Evolutionary conservation across 1,284 basidiomycete species (phyloP).

Genomic region (Marasmius tenuissimus): DNA sequence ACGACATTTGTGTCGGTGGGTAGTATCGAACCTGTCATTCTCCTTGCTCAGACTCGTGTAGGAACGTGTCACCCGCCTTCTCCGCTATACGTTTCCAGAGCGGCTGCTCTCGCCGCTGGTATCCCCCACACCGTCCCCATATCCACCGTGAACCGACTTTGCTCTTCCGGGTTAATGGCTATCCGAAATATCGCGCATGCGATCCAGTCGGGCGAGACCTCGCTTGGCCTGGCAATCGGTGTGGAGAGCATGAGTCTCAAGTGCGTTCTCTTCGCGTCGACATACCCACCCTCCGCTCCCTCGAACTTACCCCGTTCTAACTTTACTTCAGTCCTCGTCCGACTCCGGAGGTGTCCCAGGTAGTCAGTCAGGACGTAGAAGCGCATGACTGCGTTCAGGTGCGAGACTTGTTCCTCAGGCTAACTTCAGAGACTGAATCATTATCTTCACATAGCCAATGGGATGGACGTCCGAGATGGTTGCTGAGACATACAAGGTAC

Average conservation of each 20-base stretch:
- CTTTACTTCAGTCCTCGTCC: conserved; percentile 62
- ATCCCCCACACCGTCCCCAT: conserved; percentile 78
- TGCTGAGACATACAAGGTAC: conserved; percentile 71
- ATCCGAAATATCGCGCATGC: conserved; percentile 79
- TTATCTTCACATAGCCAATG: conserved; percentile 64
- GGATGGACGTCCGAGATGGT: conserved; percentile 93
- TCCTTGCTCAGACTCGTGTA: conserved; percentile 25
- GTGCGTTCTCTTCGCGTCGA: conserved; percentile 39
- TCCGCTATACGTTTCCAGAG: conserved; percentile 75
- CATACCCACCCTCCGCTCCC: background rate
- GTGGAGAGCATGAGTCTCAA: conserved; percentile 85
- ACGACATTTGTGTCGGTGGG: conserved; percentile 81
- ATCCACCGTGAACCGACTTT: conserved; percentile 80
- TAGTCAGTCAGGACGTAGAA: conserved; percentile 49
- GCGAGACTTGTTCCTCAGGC: conserved; percentile 15
- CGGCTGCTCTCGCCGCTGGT: conserved; percentile 80
- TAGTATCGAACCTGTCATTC: background rate
- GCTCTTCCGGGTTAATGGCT: conserved; percentile 86
- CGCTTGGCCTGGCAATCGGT: conserved; percentile 78
- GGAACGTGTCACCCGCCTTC: conserved; percentile 87
- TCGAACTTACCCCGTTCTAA: conserved; percentile 4
- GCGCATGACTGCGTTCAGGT: conserved; percentile 80
- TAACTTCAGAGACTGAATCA: background rate
- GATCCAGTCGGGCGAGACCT: conserved; percentile 68
- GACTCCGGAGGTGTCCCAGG: conserved; percentile 68